Evolutionary conservation across 805 yeast species (phyloP), one percentile per base, ranked within the genome.

Genomic region (Komagataella phaffii): DNA sequence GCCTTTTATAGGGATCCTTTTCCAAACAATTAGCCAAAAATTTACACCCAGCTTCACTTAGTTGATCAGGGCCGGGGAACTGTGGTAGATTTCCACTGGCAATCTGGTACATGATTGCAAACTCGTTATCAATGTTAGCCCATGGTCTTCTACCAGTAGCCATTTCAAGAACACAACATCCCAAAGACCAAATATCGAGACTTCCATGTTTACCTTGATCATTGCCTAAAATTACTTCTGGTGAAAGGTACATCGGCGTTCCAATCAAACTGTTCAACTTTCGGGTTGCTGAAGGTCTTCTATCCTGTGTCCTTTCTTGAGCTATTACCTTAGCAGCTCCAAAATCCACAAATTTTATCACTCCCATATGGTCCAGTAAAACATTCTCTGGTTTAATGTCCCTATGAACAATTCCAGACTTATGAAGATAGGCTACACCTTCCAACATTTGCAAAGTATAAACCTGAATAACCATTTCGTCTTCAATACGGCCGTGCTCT

Each of bases 191-290:
- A 40, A 93, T 86, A 68, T 93, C 99, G 53, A 72, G 76, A 3
- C 82, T 80, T 2, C 90, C 90, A 56, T 74, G 77, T 52, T 73
- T 70, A 40, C 83, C 84, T 1, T 75, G 62, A 1, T 74, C 66
- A 5, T 77, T 73, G 2, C 97, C 97, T 1, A 93, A 87, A 53
- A 93, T 88, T 0, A 88, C 86, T 61, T 93, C 99, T 0, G 99
- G 99, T 0, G 98, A 88, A 98, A 93, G 91, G 68, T 93, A 93
- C 97, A 91, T 93, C 14, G 98, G 98, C 0, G 99, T 93, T 45
- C 99, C 99, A 2, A 95, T 82, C 72, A 85, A 75, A 24, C 77
- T 70, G 53, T 70, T 72, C 54, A 66, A 58, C 51, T 67, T 70
- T 51, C 65, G 60, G 17, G 17, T 49, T 30, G 63, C 57, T 8